Evolutionary conservation across 345 rosid genomes (phyloP).

Genomic region (Barbarea vulgaris): DNA sequence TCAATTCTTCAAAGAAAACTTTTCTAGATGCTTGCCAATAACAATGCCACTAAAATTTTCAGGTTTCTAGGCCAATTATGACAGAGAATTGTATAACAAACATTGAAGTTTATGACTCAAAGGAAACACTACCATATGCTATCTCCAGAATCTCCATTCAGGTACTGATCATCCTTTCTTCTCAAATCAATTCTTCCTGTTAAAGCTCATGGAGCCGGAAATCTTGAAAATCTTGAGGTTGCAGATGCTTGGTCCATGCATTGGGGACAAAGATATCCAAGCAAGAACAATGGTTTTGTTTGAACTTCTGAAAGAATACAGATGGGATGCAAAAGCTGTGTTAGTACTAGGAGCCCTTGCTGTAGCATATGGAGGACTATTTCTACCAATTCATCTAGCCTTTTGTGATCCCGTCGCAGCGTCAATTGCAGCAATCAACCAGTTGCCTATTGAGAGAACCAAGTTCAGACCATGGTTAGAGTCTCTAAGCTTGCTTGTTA

Average conservation of each 20-base stretch:
- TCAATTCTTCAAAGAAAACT: constrained; percentile 1
- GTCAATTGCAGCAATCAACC: constrained; percentile 60
- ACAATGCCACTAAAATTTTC: constrained; percentile 28
- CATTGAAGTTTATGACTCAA: constrained; percentile 50
- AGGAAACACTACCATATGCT: constrained; percentile 49
- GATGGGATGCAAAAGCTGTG: constrained; percentile 78
- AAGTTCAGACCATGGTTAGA: constrained; percentile 52
- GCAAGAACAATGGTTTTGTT: constrained; percentile 56
- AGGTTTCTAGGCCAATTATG: constrained; percentile 42
- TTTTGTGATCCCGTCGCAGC: constrained; percentile 55
- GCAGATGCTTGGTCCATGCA: constrained; percentile 58
- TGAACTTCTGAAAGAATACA: constrained; percentile 57
- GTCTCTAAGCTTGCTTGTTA: constrained; percentile 54
- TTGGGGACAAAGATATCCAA: constrained; percentile 46
- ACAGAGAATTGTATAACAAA: constrained; percentile 29
- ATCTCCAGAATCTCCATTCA: constrained; percentile 48
- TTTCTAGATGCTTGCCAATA: constrained; percentile 1
- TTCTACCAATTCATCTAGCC: constrained; percentile 54
- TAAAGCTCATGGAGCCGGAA: neutral
- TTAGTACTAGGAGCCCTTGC: constrained; percentile 72
- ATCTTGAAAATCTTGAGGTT: constrained; percentile 20
- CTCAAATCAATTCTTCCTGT: neutral
- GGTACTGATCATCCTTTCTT: constrained; percentile 43
- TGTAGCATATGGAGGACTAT: constrained; percentile 59
- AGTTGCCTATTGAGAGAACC: constrained; percentile 48